A percentile compares a stretch with the other conserved stretches of the same genome.
These are phyloP conservation scores for Filosporella fistucella DNA, from an alignment of 495 filamentous ascomycete genomes.

Conservation along the genomic window DNA sequence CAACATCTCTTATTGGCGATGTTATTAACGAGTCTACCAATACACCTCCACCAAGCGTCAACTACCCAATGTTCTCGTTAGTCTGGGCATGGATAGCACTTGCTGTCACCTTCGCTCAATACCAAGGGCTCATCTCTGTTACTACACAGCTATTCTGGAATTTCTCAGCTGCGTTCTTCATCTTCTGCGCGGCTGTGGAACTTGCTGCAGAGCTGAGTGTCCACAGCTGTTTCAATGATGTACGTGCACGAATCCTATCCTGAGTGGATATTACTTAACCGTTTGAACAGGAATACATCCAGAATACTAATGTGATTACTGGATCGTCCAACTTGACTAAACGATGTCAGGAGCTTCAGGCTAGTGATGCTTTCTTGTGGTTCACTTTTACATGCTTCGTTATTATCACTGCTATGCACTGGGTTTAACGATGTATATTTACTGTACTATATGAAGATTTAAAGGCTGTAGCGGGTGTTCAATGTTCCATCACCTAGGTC, in stretches of 20 bases:
- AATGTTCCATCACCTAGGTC: no score
- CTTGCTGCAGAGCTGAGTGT: conserved; percentile 49
- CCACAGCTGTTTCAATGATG: conserved; percentile 53
- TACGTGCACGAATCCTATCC: conserved; percentile 35
- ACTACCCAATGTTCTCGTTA: conserved; percentile 59
- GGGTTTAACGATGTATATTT: no score
- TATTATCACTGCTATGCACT: not conserved
- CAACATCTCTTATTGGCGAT: conserved; percentile 57
- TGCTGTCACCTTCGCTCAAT: conserved; percentile 41
- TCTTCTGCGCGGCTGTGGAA: conserved; percentile 57
- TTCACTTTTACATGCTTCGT: conserved; percentile 48
- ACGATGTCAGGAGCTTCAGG: conserved; percentile 65
- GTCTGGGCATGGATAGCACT: conserved; percentile 60
- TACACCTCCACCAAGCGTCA: conserved; percentile 48
- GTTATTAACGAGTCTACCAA: conserved; percentile 43
- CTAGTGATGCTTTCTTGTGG: conserved; percentile 62
- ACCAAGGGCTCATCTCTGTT: conserved; percentile 38
- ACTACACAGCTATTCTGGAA: conserved; percentile 39
- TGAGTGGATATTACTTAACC: not conserved
- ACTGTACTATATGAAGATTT: no score
- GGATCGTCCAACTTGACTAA: conserved; percentile 46
- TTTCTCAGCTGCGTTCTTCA: conserved; percentile 56
- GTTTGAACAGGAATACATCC: conserved; percentile 34
- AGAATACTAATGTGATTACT: conserved; percentile 52
- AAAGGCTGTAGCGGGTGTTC: no score